Evolutionary conservation across 768 basidiomycete species (phyloP).

Genomic region (Suillus paluster): DNA sequence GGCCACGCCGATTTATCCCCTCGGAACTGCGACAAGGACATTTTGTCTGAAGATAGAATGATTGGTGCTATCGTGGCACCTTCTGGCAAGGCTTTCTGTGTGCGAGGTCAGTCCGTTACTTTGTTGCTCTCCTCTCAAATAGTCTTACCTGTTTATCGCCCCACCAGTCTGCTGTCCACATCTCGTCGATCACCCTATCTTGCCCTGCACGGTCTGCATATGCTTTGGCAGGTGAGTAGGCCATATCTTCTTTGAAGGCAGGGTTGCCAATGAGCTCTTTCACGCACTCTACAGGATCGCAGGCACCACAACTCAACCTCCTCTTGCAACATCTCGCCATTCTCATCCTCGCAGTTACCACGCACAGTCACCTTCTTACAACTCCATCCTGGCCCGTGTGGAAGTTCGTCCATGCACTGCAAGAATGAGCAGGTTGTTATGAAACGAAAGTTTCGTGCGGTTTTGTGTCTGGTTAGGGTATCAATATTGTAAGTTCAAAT

Average conservation of each 20-base stretch:
- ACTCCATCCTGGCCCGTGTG: slow-evolving; percentile 22
- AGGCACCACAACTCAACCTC: slow-evolving; percentile 32
- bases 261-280: slow-evolving; percentile 37
- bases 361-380: slow-evolving; percentile 24
- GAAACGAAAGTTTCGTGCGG: slow-evolving; percentile 23
- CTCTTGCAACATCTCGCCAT: slow-evolving; percentile 15
- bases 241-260: slow-evolving; percentile 10
- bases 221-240: slow-evolving; percentile 8
- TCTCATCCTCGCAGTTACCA: slow-evolving; percentile 21
- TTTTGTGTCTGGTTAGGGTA: slow-evolving; percentile 2
- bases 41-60: slow-evolving; percentile 46
- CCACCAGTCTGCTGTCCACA: slow-evolving; percentile 32
- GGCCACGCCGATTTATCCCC: slow-evolving; percentile 35
- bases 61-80: slow-evolving; percentile 20
- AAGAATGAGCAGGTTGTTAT: slow-evolving; percentile 28
- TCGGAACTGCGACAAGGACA: slow-evolving; percentile 42
- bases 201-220: slow-evolving; percentile 12
- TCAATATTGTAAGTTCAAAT: not conserved
- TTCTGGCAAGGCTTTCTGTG: slow-evolving; percentile 9
- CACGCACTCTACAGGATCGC: slow-evolving; percentile 23
- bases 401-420: slow-evolving; percentile 25
- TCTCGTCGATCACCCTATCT: slow-evolving; percentile 16
- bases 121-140: not conserved
- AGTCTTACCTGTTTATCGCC: slow-evolving; percentile 23
- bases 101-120: not conserved